Conservation (phyloP, 1,284 basidiomycete species). For the Inonotus obliquus region DNA sequence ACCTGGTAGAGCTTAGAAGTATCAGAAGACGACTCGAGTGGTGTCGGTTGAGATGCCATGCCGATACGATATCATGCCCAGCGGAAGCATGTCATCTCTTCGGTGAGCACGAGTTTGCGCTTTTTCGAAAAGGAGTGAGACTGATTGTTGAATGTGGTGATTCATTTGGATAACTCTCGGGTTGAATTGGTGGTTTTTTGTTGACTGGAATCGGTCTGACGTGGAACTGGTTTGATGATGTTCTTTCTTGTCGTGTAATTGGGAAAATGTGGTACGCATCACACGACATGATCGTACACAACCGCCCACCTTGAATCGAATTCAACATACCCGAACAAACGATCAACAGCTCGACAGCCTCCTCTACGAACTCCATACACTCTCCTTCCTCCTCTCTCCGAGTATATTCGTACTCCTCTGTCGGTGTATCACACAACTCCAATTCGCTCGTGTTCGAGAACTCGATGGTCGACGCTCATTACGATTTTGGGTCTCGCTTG, state of each 20-base stretch:
- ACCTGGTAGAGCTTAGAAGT: background rate
- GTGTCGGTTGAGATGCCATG: slow-evolving; percentile 47
- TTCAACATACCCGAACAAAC: background rate
- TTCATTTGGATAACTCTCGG: no score
- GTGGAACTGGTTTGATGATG: no score
- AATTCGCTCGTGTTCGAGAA: slow-evolving; percentile 60
- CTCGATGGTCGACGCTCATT: slow-evolving; percentile 56
- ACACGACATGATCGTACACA: no score
- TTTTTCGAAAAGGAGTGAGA: no score
- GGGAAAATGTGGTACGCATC: no score
- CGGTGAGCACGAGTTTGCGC: no score
- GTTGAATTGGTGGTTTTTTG: no score
- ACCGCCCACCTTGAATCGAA: no score
- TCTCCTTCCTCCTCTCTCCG: slow-evolving; percentile 73
- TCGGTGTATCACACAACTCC: slow-evolving; percentile 55
- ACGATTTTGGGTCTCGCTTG: slow-evolving; percentile 56
- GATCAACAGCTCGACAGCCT: slow-evolving; percentile 55
- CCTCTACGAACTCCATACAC: slow-evolving; percentile 63
- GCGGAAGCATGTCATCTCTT: slow-evolving; percentile 68
- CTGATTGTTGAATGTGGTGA: background rate
- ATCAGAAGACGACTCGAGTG: background rate
- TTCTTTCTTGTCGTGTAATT: no score
- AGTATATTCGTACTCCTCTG: slow-evolving; percentile 52
- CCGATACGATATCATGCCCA: slow-evolving; percentile 66
- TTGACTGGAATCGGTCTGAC: no score